phyloP scores from a whole-genome alignment of 768 basidiomycete species.

The Tricholoma flavovirens region DNA sequence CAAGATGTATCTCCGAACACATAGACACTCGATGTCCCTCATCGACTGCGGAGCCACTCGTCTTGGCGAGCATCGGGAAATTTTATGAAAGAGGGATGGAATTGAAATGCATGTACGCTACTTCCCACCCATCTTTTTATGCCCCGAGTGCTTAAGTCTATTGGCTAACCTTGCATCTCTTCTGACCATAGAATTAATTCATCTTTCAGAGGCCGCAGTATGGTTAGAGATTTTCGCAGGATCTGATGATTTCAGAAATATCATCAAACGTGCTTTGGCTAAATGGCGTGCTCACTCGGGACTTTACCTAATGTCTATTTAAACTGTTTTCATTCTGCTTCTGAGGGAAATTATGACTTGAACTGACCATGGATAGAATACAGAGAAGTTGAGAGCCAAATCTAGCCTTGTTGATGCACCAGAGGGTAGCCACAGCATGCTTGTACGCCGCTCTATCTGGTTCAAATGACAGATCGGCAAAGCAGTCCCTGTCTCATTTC shows the following conservation, averaged over 20 bases:
- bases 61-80: neutral
- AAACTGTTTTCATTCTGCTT: neutral
- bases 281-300: constrained; percentile 85
- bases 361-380: constrained; percentile 71
- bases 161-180: constrained; percentile 50
- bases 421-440: constrained; percentile 71
- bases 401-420: constrained; percentile 82
- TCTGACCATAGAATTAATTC: constrained; percentile 83
- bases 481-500: constrained; percentile 59
- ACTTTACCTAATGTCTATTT: constrained; percentile 67
- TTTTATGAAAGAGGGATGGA: neutral
- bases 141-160: neutral
- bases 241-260: constrained; percentile 48
- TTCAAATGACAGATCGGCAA: constrained; percentile 71
- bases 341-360: neutral
- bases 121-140: neutral
- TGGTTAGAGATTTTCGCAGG: constrained; percentile 73
- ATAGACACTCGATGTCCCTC: neutral
- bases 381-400: constrained; percentile 88
- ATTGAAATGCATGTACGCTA: neutral
- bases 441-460: constrained; percentile 85
- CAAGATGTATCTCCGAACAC: constrained; percentile 23
- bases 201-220: constrained; percentile 76
- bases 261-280: constrained; percentile 91
- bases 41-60: neutral